Percentiles rank a stretch among this genome's conserved stretches.
Conservation (phyloP, 352 stramenopile species). For the Pythium rishiriense region DNA sequence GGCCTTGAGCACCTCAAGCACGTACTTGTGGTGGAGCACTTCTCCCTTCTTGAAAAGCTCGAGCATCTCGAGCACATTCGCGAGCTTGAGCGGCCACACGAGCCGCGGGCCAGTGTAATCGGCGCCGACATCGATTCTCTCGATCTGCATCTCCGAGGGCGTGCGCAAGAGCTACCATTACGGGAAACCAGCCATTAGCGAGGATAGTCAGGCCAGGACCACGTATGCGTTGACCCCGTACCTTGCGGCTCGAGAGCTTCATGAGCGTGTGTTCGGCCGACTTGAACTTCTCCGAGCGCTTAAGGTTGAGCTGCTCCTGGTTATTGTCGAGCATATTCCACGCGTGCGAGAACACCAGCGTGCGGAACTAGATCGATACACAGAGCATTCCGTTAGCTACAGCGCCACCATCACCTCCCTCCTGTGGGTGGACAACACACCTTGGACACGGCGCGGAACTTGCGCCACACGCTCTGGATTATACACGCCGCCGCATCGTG, state of each 20-base stretch:
- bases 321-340: conserved; percentile 92
- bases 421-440: conserved; percentile 22
- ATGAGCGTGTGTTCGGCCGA: conserved; percentile 78
- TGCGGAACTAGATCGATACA: conserved; percentile 52
- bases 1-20: conserved; percentile 82
- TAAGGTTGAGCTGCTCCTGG: conserved; percentile 88
- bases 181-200: too few relatives aligned
- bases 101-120: conserved; percentile 82
- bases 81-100: conserved; percentile 80
- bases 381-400: background rate
- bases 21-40: conserved; percentile 91
- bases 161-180: conserved; percentile 46
- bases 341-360: conserved; percentile 76
- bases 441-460: conserved; percentile 71
- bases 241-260: conserved; percentile 70
- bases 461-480: conserved; percentile 77
- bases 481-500: conserved; percentile 71
- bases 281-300: conserved; percentile 85
- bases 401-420: background rate
- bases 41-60: conserved; percentile 90
- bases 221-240: conserved; percentile 24
- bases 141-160: conserved; percentile 57
- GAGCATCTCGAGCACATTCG: conserved; percentile 87
- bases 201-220: background rate
- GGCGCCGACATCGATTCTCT: conserved; percentile 45